Evolutionary conservation across 2,329 filamentous ascomycete species (phyloP), one percentile per base, ranked within the genome.

Genomic region (Plectosphaerella plurivora): DNA sequence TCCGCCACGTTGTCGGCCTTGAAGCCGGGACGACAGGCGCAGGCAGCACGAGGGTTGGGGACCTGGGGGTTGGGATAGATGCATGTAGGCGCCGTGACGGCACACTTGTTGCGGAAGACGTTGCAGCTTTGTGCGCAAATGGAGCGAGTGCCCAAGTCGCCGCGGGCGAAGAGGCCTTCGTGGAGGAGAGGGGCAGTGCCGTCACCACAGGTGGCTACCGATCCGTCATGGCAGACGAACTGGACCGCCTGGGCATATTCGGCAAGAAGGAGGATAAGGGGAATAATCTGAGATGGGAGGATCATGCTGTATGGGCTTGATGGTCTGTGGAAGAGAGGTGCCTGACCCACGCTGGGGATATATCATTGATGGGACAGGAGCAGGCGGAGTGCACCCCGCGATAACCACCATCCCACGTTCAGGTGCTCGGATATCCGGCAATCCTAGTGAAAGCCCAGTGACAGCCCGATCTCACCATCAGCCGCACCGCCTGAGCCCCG

Each of bases 31-130:
- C 51, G 39, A 39, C 51, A 39, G 15, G 37, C 37, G 16, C 37
- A 59, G 60, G 14, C 68, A 65, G 53, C 64, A 66, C 52, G 57
- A 60, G 33, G 54, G 60, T 37, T 58, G 65, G 5, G 62, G 60
- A 15, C 35, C 44, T 14, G 62, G 61, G 45, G 33, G 12, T 55
- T 47, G 5, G 37, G 14, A 39, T 39, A 39, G 37, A 39, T 39
- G 37, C 37, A 53, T 18, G 47, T 53, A 4, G 51, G 51, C 24
- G 51, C 51, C 11, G 51, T 53, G 25, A 47, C 46, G 33, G 49
- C 47, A 28, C 51, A 53, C 18, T 28, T 42, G 42, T 53, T 53
- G 24, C 8, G 11, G 47, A 36, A 46, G 25, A 53, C 42, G 41
- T 53, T 47, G 47, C 51, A 53, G 41, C n/a, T 18, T 4, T 42